Conservation (phyloP, 2,329 filamentous ascomycete species). For the Aspergillus tamarii region DNA sequence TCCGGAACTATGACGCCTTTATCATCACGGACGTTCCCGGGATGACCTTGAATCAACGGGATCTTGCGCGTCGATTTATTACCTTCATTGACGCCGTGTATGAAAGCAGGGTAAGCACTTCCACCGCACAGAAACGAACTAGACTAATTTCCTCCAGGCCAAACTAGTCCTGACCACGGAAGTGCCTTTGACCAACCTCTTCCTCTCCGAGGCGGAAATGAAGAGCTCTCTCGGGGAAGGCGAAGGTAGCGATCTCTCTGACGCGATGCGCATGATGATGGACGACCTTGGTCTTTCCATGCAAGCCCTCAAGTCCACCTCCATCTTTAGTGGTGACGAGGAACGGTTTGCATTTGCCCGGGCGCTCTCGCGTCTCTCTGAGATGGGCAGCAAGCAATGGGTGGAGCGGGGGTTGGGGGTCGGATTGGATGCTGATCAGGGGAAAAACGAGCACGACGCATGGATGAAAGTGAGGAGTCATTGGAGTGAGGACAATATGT, state of each 20-base stretch:
- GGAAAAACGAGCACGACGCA: conserved; percentile 49
- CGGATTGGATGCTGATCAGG: conserved; percentile 48
- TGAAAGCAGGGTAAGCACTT: conserved; percentile 61
- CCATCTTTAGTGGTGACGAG: conserved; percentile 90
- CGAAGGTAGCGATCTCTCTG: conserved; percentile 59
- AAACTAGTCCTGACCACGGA: conserved; percentile 92
- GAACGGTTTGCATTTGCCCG: conserved; percentile 95
- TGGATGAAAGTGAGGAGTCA: conserved; percentile 54
- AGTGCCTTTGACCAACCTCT: conserved; percentile 82
- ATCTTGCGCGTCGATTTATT: conserved; percentile 90
- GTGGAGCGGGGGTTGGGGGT: conserved; percentile 73
- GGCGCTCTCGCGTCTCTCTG: conserved; percentile 78
- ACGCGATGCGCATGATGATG: conserved; percentile 78
- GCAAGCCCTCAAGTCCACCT: conserved; percentile 79
- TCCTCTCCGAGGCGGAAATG: conserved; percentile 74
- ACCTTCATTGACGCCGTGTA: conserved; percentile 98
- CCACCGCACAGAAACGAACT: background rate
- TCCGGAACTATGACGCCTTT: conserved; percentile 87
- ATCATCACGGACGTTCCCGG: conserved; percentile 88
- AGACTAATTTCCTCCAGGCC: conserved; percentile 57
- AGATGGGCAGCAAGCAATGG: conserved; percentile 97
- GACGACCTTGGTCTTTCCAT: conserved; percentile 87
- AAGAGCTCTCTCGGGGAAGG: conserved; percentile 58
- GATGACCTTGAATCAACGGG: conserved; percentile 84
- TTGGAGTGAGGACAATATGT: conserved; percentile 55